phyloP scores from a whole-genome alignment of 768 basidiomycete genomes.

The Roridomyces roridus region DNA sequence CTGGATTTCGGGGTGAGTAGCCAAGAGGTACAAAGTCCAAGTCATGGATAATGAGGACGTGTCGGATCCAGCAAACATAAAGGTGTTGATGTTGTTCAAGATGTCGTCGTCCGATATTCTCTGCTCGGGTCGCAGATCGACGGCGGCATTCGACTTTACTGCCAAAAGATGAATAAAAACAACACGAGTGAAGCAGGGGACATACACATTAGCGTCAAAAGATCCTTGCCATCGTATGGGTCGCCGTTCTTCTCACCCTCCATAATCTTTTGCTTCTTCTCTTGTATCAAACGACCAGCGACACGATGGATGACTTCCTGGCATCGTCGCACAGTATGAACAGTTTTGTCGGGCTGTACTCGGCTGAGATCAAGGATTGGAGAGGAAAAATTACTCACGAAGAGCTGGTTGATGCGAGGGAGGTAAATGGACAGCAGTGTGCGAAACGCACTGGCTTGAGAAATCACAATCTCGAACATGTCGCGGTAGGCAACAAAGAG shows the following conservation, averaged over 20 bases:
- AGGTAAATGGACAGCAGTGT: slow-evolving; percentile 61
- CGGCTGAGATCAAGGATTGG: neutral
- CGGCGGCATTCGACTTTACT: slow-evolving; percentile 87
- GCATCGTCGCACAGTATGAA: slow-evolving; percentile 58
- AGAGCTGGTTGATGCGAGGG: slow-evolving; percentile 58
- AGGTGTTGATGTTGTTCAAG: slow-evolving; percentile 84
- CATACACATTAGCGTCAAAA: slow-evolving; percentile 80
- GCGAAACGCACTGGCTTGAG: slow-evolving; percentile 54
- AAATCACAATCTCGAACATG: slow-evolving; percentile 80
- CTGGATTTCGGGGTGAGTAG: slow-evolving; percentile 71
- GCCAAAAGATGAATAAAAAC: neutral
- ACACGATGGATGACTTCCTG: slow-evolving; percentile 69
- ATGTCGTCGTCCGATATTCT: slow-evolving; percentile 89
- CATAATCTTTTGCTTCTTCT: slow-evolving; percentile 78
- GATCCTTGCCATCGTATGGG: slow-evolving; percentile 68
- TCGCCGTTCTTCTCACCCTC: slow-evolving; percentile 61
- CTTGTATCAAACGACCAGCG: slow-evolving; percentile 77
- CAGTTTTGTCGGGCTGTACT: slow-evolving; percentile 58
- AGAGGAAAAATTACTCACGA: slow-evolving; percentile 50
- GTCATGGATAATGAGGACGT: slow-evolving; percentile 83
- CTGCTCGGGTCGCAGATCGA: slow-evolving; percentile 69
- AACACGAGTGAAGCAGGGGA: slow-evolving; percentile 16
- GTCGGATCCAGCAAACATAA: slow-evolving; percentile 91
- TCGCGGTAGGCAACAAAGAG: slow-evolving; percentile 83
- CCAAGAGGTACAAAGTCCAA: slow-evolving; percentile 83